Conservation (phyloP, 164 flowering plant genomes). For the Vitis amurensis region DNA sequence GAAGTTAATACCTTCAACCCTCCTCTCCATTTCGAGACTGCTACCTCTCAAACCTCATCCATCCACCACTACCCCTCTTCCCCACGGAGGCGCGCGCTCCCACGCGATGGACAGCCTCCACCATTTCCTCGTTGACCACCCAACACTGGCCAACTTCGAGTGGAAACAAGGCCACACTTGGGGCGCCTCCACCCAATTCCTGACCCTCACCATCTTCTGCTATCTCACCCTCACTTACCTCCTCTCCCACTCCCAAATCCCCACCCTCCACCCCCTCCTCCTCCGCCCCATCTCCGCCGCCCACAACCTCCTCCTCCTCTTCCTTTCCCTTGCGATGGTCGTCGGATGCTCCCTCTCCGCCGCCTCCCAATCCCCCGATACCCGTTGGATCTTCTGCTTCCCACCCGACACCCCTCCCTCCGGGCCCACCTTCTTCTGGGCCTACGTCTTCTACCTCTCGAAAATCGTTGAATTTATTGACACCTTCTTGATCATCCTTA, state of each 20-base stretch:
- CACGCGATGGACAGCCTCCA: constrained; percentile 15
- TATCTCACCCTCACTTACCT: constrained; percentile 53
- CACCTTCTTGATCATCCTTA: constrained; percentile 70
- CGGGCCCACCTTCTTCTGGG: constrained; percentile 94
- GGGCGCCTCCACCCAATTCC: constrained; percentile 62
- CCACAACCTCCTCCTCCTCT: constrained; percentile 71
- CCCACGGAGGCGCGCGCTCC: too few species aligned
- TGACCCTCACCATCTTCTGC: constrained; percentile 44
- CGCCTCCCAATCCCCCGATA: constrained; percentile 34
- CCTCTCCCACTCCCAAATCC: constrained; percentile 35
- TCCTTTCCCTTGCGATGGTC: constrained; percentile 86
- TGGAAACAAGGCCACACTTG: constrained; percentile 53
- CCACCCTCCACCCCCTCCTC: constrained; percentile 25
- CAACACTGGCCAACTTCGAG: constrained; percentile 50
- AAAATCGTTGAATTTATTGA: constrained; percentile 76
- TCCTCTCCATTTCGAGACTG: too few species aligned
- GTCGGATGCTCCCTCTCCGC: constrained; percentile 67
- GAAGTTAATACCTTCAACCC: too few species aligned
- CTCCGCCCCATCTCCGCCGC: constrained; percentile 69
- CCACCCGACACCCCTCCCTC: constrained; percentile 55
- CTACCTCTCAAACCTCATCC: too few species aligned
- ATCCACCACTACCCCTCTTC: too few species aligned
- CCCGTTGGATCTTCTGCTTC: constrained; percentile 70
- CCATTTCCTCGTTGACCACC: constrained; percentile 63
- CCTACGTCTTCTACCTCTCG: constrained; percentile 88